Evolutionary conservation across 257 asterid species (phyloP).

Genomic region (Fraxinus americana): DNA sequence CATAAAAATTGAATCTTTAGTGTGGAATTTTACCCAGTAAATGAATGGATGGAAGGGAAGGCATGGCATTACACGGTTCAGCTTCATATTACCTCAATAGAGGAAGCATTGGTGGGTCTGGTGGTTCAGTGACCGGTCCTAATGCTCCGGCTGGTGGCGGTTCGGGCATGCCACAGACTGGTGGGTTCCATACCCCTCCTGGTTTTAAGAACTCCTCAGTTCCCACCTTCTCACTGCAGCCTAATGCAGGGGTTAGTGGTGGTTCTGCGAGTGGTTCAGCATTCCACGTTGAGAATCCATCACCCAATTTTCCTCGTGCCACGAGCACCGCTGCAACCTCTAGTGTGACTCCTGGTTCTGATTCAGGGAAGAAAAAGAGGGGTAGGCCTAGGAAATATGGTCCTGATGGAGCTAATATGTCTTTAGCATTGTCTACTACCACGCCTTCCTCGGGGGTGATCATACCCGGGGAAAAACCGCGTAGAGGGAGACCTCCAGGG

Average conservation of each 20-base stretch:
- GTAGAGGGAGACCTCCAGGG: slow-evolving; percentile 41
- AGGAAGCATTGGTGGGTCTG: slow-evolving; percentile 55
- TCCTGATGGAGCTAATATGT: slow-evolving; percentile 40
- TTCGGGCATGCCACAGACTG: slow-evolving; percentile 28
- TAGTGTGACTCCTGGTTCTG: slow-evolving; percentile 23
- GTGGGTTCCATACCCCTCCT: slow-evolving; percentile 34
- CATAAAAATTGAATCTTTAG: slow-evolving; percentile 26
- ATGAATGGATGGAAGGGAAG: slow-evolving; percentile 81
- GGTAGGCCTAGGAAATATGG: slow-evolving; percentile 50
- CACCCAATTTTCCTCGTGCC: slow-evolving; percentile 38
- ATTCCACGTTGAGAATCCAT: slow-evolving; percentile 42
- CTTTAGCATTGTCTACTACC: slow-evolving; percentile 29
- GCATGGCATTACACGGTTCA: slow-evolving; percentile 60
- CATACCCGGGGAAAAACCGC: slow-evolving; percentile 7
- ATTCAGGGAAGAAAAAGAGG: slow-evolving; percentile 40
- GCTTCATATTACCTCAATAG: slow-evolving; percentile 67
- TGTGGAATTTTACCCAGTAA: slow-evolving; percentile 34
- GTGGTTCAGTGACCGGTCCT: slow-evolving; percentile 39
- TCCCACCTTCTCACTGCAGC: slow-evolving; percentile 30
- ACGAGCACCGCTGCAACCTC: slow-evolving; percentile 27
- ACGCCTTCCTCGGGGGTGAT: slow-evolving; percentile 25
- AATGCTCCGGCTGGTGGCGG: slow-evolving; percentile 35
- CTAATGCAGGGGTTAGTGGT: slow-evolving; percentile 34
- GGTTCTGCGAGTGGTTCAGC: slow-evolving; percentile 30
- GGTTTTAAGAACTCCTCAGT: slow-evolving; percentile 22